Evolutionary conservation across 441 rosid species (phyloP).

Genomic region (Adansonia madagascariensis): DNA sequence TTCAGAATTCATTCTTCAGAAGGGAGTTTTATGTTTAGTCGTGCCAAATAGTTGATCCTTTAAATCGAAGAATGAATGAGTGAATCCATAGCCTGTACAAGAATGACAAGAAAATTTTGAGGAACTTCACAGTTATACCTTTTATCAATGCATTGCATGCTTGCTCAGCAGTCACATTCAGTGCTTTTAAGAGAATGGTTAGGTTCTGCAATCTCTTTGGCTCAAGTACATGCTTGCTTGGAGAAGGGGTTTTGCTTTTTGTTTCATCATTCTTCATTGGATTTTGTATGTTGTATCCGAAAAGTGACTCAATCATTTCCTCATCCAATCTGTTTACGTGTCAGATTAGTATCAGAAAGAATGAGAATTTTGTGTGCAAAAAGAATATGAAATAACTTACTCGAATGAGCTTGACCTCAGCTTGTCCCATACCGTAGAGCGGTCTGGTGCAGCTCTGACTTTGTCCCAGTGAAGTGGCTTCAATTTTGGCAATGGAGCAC

Average conservation of each 20-base stretch:
- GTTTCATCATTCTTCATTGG: slow-evolving; percentile 65
- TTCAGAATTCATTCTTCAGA: neutral
- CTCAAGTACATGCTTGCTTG: slow-evolving; percentile 86
- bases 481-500: slow-evolving; percentile 73
- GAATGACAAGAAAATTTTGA: neutral
- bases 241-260: slow-evolving; percentile 86
- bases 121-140: slow-evolving; percentile 48
- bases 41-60: neutral
- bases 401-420: slow-evolving; percentile 89
- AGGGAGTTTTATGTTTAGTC: neutral
- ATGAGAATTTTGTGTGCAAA: neutral
- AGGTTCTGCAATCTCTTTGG: slow-evolving; percentile 91
- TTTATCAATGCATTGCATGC: slow-evolving; percentile 67
- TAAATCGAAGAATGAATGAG: neutral
- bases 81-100: neutral
- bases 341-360: slow-evolving; percentile 8
- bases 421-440: slow-evolving; percentile 91
- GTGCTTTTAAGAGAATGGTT: slow-evolving; percentile 86
- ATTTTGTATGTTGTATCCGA: slow-evolving; percentile 71
- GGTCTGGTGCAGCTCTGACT: slow-evolving; percentile 89
- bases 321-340: slow-evolving; percentile 75
- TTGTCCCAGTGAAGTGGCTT: slow-evolving; percentile 99
- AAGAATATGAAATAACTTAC: slow-evolving; percentile 48
- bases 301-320: slow-evolving; percentile 96
- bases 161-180: slow-evolving; percentile 75